Evolutionary conservation across 257 asterid species (phyloP), one percentile per base, ranked within the genome.

Genomic region (Solanum appendiculatum): DNA sequence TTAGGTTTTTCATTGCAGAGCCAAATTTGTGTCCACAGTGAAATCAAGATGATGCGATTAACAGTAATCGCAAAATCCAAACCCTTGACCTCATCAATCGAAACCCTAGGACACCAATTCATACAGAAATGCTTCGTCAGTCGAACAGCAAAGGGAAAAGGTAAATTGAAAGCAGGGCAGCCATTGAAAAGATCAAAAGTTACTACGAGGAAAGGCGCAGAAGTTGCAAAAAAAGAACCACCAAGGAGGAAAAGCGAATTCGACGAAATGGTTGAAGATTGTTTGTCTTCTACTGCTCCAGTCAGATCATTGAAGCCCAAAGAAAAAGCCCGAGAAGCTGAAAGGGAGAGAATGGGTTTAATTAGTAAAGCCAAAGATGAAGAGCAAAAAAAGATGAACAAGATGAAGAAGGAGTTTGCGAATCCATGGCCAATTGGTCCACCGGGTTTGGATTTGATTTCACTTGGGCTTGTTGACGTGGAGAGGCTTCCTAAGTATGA

Each of bases 121-220:
- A 60, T 91, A n/a, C 98, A 95, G 83, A 89, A 94, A 88, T 94
- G 99, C 86, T 91, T 90, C 3, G 99, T 97, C 82, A 97, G 98
- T 89, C 92, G 98, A 69, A 97, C 98, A 10, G 98, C 98, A 1
- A 96, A 95, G 88, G 99, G 99, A 12, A 97, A 97, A 86, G 93
- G 90, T 8, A 97, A 97, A 90, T 7, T 93, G 82, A 97, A 97
- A 91, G 85, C 91, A 4, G 96, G 92, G 16, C 93, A 90, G 86
- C 87, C 91, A 33, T 89, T 95, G 90, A 97, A 94, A 88, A 91
- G 94, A 51, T 92, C 95, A 3, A 95, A 92, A 88, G 89, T 95
- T 42, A 90, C 97, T 5, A 91, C 90, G 0, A 97, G 92, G 82
- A 94, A 94, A 90, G 96, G 98, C 33, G 39, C 91, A 9, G 91